Percentiles rank a stretch among this genome's conserved stretches.
phyloP scores from a whole-genome alignment of 805 yeast genomes.

The Starmerella riodocensis region DNA sequence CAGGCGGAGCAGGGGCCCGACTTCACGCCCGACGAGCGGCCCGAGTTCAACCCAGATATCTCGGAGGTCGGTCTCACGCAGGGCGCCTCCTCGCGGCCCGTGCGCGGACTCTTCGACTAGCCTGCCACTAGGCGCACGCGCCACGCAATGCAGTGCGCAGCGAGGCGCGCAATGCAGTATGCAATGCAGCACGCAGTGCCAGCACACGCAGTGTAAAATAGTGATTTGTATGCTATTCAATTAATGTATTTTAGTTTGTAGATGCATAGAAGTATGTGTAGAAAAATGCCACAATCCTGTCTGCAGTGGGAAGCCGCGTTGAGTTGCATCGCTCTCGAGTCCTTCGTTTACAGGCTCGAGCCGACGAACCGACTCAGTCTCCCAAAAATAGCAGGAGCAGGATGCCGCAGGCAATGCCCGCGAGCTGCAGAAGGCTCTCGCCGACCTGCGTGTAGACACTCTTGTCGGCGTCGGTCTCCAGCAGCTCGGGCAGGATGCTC shows the following conservation, averaged over 20 bases:
- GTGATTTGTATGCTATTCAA: no score
- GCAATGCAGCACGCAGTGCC: no score
- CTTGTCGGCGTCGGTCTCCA: conserved; percentile 31
- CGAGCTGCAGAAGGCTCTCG: conserved; percentile 35
- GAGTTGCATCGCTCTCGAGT: no score
- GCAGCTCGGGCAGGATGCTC: conserved; percentile 61
- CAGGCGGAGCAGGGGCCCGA: neutral
- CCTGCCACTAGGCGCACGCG: neutral
- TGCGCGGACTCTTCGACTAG: conserved; percentile 16
- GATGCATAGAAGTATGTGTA: no score
- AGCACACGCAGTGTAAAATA: no score
- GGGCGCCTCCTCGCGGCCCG: conserved; percentile 1
- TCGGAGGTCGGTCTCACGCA: conserved; percentile 14
- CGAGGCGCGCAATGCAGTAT: no score
- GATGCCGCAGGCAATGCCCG: conserved; percentile 42
- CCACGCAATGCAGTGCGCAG: neutral
- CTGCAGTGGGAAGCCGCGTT: no score
- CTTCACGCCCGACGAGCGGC: neutral
- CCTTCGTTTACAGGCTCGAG: no score
- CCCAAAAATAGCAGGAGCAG: conserved; percentile 43
- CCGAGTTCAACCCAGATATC: neutral
- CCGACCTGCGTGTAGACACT: conserved; percentile 26
- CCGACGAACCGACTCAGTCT: no score
- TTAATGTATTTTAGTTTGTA: no score
- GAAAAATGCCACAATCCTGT: no score